A percentile compares a stretch with the other conserved stretches of the same genome.
Evolutionary conservation across 805 yeast genomes (phyloP).

Genomic region (Nakazawaea siamensis): DNA sequence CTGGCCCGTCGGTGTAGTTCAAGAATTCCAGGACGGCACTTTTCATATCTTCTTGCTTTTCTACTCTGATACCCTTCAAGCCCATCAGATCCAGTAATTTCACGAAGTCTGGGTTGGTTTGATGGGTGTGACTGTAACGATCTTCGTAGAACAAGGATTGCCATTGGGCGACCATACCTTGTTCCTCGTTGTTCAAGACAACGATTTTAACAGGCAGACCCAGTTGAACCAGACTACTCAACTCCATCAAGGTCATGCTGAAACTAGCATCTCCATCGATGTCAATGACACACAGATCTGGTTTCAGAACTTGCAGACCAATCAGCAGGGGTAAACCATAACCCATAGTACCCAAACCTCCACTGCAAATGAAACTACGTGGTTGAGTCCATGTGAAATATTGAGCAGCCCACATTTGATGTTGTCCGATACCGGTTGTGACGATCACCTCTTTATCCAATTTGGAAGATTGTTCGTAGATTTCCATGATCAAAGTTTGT

Average conservation of each 20-base stretch:
- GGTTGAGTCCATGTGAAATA: constrained; percentile 92
- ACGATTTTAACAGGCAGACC: constrained; percentile 83
- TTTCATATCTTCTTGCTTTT: constrained; percentile 57
- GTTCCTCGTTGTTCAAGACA: constrained; percentile 94
- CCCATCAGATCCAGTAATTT: constrained; percentile 95
- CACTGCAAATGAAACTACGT: constrained; percentile 89
- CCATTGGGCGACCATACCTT: constrained; percentile 99
- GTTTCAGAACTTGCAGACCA: constrained; percentile 95
- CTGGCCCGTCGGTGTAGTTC: constrained; percentile 69
- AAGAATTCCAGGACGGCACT: constrained; percentile 59
- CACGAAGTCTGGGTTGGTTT: constrained; percentile 87
- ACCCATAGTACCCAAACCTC: constrained; percentile 99
- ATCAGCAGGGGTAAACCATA: constrained; percentile 96
- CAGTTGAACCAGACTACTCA: constrained; percentile 92
- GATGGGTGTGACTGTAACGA: constrained; percentile 97
- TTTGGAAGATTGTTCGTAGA: constrained; percentile 60
- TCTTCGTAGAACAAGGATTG: constrained; percentile 95
- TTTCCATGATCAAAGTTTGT: constrained; percentile 78
- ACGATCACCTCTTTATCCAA: constrained; percentile 71
- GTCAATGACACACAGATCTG: constrained; percentile 91
- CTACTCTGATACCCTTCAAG: constrained; percentile 69
- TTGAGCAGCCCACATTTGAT: constrained; percentile 99
- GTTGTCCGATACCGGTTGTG: constrained; percentile 99
- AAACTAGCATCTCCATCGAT: constrained; percentile 99
- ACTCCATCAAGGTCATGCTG: constrained; percentile 93